These are phyloP conservation scores for Rhodomyrtus psidioides DNA, from an alignment of 441 rosid genomes.

Conservation along the genomic window DNA sequence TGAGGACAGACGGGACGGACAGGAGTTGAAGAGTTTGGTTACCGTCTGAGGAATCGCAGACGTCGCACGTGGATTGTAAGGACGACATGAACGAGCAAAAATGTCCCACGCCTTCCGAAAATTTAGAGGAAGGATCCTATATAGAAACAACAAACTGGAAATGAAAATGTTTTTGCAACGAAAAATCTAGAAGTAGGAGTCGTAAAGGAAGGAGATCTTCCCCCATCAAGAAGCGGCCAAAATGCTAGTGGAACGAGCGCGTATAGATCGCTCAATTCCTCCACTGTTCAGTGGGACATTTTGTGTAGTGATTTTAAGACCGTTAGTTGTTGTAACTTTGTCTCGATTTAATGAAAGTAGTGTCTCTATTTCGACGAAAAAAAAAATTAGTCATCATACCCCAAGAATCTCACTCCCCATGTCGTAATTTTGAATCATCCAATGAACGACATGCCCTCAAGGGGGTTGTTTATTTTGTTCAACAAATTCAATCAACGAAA, in stretches of 20 bases:
- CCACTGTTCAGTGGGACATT: not conserved
- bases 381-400: not conserved
- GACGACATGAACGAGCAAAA: not conserved
- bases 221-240: not conserved
- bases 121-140: not conserved
- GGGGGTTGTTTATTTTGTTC: not conserved
- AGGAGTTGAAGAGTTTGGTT: not conserved
- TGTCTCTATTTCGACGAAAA: too few relatives aligned
- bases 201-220: not conserved
- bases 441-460: not conserved
- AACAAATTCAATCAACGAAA: not conserved
- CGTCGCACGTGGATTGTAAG: not conserved
- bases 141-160: not conserved
- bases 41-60: not conserved
- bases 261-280: not conserved
- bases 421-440: too few relatives aligned
- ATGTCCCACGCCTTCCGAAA: not conserved
- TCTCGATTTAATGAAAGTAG: too few relatives aligned
- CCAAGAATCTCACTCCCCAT: not conserved
- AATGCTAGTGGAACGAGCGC: not conserved
- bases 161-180: not conserved
- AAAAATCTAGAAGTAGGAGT: not conserved
- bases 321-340: too few relatives aligned
- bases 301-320: too few relatives aligned
- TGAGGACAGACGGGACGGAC: not conserved